Base-by-base conservation (phyloP, 306 rosid genomes). In the Prunus kanzakura region DNA sequence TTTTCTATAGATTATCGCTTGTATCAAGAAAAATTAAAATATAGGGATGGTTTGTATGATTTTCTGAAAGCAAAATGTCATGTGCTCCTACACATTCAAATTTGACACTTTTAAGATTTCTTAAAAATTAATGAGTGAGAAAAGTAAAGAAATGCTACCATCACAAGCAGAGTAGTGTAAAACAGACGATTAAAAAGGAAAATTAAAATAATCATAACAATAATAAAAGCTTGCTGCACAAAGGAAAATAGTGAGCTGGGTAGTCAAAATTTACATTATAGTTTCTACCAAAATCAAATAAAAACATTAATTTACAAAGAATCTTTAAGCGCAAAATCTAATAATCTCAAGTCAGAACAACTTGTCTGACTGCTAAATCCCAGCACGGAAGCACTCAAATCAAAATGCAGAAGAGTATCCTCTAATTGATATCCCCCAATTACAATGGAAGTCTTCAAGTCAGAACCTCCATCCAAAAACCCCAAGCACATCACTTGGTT, bases 391-490 rank as follows among this genome's bases (percentile, higher is more conserved):
- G 87, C 61, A 3, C 84, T 89, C 52, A 87, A 62, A 80, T 93
- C 97, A 79, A 91, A 79, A 43, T 91, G 91, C 3, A 93, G 55
- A 32, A 88, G 71, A 12, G 82, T 84, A 54, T 90, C 93, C 69
- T 93, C 97, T 81, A 91, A 32, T 49, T 91, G 98, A 67, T 80
- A 81, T 19, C 94, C 98, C 11, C 97, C 98, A 15, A 93, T 69
- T 18, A 87, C 91, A 70, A 93, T 76, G 0, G 85, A 58, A 69
- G 73, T 85, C 68, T 45, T 83, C 15, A 73, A 69, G 60, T 84
- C 73, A 58, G 56, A 66, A 5, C 97, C 98, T 18, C 97, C 96
- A 64, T 93, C 91, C 68, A 91, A 68, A 32, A 93, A 82, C 23
- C 89, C 98, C 63, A 91, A 81, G 56, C 98, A 93, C 80, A 81